Conservation (phyloP, 2,329 filamentous ascomycete genomes). For the Penicillium aurantiogriseum region DNA sequence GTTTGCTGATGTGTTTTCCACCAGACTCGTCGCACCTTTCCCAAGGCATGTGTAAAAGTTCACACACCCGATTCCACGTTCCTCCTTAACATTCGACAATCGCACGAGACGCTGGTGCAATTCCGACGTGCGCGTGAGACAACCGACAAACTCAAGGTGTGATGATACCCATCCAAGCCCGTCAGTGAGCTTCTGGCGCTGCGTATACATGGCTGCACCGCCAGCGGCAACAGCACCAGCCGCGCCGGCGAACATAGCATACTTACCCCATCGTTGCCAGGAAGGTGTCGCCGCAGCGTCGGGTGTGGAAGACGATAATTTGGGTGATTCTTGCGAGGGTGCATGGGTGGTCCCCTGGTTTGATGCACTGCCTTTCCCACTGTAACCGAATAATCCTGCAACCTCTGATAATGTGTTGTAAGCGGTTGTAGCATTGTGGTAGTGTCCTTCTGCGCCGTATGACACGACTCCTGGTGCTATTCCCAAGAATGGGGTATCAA, state of each 20-base stretch:
- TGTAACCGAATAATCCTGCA: constrained; percentile 64
- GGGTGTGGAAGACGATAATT: constrained; percentile 31
- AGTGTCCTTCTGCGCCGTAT: constrained; percentile 74
- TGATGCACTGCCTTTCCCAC: constrained; percentile 39
- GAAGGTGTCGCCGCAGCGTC: constrained; percentile 49
- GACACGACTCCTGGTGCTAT: constrained; percentile 52
- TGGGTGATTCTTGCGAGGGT: constrained; percentile 15
- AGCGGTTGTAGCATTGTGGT: constrained; percentile 69
- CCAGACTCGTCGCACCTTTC: constrained; percentile 53
- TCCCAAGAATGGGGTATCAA: constrained; percentile 81
- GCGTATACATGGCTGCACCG: constrained; percentile 80
- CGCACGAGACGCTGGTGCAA: constrained; percentile 69
- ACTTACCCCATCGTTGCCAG: constrained; percentile 81
- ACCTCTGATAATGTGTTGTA: constrained; percentile 67
- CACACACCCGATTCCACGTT: constrained; percentile 71
- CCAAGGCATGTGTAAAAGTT: constrained; percentile 88
- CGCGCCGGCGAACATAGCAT: constrained; percentile 82
- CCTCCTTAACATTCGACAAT: constrained; percentile 63
- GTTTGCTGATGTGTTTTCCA: constrained; percentile 25
- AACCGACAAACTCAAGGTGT: constrained; percentile 91
- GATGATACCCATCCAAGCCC: constrained; percentile 81
- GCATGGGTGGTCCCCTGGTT: constrained; percentile 11
- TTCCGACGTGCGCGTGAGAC: constrained; percentile 79
- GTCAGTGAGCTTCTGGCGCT: constrained; percentile 73
- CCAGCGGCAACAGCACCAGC: constrained; percentile 76